Evolutionary conservation across 2,329 filamentous ascomycete species (phyloP), one percentile per base, ranked within the genome.

Genomic region (Beauveria australis): DNA sequence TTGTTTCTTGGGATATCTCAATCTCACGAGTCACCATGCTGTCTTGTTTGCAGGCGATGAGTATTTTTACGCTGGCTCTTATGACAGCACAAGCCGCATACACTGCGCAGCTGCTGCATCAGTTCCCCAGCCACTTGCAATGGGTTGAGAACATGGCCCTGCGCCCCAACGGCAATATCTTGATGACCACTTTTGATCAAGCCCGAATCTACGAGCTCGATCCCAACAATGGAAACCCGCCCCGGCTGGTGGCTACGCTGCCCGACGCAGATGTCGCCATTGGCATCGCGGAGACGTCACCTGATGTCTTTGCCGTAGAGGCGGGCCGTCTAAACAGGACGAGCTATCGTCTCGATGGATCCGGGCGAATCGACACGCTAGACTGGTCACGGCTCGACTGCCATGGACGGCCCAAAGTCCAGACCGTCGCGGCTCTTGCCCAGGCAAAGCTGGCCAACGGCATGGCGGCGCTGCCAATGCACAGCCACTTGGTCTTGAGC

Each of bases 131-230:
- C 57, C 30, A 51, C n/a, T 28, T 54, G 12, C 61, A 64, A 48
- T 66, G 62, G 53, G 46, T 67, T 28, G 67, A 67, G 48, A 67
- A 66, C 37, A 55, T 67, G 30, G 65, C 64, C 6, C 37, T 67
- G 14, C 64, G 63, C 0, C 47, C 53, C 3, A 69, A 67, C 26
- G 64, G 66, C 12, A 44, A 66, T 16, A 22, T 68, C 3, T 46
- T 68, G 1, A 43, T 64, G 22, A 64, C 60, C 7, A 64, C 64
- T 5, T 60, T 65, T 24, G 61, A 67, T 47, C 49, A 64, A 6
- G 65, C 57, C 26, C n/a, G 49, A 51, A n/a, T 64, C 24, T 63
- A 65, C 53, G 37, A 51, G 37, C 43, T 67, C 12, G 48, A 63
- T 52, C 60, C 62, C 30, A 24, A 43, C 10, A 28, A 19, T 49